Conservation (phyloP, 768 basidiomycete species). For the Suillus subaureus region DNA sequence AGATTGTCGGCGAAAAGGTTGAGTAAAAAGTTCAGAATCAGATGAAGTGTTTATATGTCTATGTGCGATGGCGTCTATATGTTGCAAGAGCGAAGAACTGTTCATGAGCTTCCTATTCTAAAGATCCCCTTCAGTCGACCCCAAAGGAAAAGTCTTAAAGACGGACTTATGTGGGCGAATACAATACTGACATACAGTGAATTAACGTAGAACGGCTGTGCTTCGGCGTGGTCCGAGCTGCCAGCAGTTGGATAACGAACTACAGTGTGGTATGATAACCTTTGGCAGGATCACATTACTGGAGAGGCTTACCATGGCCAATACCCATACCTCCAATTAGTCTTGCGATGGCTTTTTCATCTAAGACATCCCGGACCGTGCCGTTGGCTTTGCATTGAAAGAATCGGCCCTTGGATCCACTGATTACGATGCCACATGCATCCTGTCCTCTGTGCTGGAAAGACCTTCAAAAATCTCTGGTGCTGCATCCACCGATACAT, state of each 20-base stretch:
- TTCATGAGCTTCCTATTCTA: conserved; percentile 99
- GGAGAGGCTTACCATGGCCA: conserved; percentile 76
- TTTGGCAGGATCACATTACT: background rate
- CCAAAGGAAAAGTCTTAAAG: background rate
- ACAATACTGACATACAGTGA: conserved; percentile 99
- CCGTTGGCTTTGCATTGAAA: conserved; percentile 99
- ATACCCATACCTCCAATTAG: conserved; percentile 96
- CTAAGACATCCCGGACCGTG: conserved; percentile 98
- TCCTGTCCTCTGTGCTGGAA: conserved; percentile 99
- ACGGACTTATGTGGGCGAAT: conserved; percentile 83
- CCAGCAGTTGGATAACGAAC: conserved; percentile 99
- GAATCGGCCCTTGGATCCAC: conserved; percentile 91
- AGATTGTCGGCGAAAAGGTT: conserved; percentile 98
- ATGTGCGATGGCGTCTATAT: conserved; percentile 94
- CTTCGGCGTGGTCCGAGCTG: conserved; percentile 94
- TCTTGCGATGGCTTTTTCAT: conserved; percentile 70
- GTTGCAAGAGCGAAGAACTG: conserved; percentile 79
- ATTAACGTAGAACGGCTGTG: conserved; percentile 99
- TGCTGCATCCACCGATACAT: conserved; percentile 73
- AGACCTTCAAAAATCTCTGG: conserved; percentile 92
- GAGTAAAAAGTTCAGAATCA: conserved; percentile 94
- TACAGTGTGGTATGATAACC: conserved; percentile 31
- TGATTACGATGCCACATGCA: conserved; percentile 96
- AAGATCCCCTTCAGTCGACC: conserved; percentile 3
- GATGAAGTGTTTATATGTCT: conserved; percentile 99